Evolutionary conservation across 179 eudicot species (phyloP).

Genomic region (Patellifolia procumbens): DNA sequence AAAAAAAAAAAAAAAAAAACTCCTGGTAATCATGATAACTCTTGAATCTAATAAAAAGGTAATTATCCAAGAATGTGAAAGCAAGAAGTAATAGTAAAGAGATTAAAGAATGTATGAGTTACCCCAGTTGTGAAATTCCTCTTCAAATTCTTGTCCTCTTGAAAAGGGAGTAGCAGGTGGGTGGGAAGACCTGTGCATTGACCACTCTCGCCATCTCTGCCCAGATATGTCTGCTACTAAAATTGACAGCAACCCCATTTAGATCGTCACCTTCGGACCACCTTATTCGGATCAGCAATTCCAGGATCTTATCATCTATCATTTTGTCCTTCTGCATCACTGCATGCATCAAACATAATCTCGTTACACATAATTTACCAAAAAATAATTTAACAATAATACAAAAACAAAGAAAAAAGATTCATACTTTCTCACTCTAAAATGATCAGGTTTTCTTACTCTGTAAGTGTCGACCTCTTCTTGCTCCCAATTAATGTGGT

Average conservation of each 20-base stretch:
- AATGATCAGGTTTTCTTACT: background rate
- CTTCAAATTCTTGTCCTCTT: background rate
- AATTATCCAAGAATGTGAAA: background rate
- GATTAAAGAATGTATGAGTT: background rate
- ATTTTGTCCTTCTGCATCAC: background rate
- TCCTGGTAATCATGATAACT: no score
- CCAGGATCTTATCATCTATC: background rate
- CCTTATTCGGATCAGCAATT: background rate
- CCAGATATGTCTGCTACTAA: background rate
- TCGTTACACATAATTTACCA: background rate
- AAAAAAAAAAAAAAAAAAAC: no score
- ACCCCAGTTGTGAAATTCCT: background rate
- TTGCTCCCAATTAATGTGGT: background rate
- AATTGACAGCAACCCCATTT: background rate
- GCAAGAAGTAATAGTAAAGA: background rate
- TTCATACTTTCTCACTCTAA: background rate
- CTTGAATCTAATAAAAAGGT: no score
- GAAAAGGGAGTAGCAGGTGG: no score
- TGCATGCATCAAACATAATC: background rate
- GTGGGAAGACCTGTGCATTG: no score
- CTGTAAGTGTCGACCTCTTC: background rate
- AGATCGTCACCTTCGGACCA: background rate
- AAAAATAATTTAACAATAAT: background rate
- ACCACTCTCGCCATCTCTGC: no score
- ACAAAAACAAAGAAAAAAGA: background rate